Base-by-base conservation (phyloP, 805 yeast species). In the Yarrowia sp. region DNA sequence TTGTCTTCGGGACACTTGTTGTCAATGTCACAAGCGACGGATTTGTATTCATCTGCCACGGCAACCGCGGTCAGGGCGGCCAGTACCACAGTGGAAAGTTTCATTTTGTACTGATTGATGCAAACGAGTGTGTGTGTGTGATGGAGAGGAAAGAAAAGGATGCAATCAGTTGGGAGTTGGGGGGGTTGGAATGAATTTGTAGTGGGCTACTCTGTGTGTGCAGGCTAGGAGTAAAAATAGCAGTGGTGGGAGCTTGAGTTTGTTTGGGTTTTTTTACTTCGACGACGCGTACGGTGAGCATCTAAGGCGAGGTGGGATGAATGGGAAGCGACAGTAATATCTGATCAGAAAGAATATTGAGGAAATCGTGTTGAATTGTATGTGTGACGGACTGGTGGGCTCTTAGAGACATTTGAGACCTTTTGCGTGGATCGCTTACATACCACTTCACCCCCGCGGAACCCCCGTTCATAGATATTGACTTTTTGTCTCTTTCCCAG, bases 1-100 rank as follows among this genome's bases (percentile, higher is more conserved):
- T 73, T 69, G 51, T 79, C 81, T 72, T 87, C 84, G 1, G 98
- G 97, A 77, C 98, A 92, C 4, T 79, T 70, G 16, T 71, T 66
- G 11, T 84, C 78, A 10, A 81, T 75, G 67, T 81, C 82, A 77
- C 96, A 91, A 8, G 72, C 46, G n/a, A 70, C 62, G 49, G 71
- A 61, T 68, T 69, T 65, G 61, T 68, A 68, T 1, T 35, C 40
- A 59, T 66, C 72, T 67, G 51, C 66, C 66, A 63, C 72, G 68
- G 66, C 76, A 67, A 43, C 59, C 56, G 51, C 72, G 69, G 59
- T 24, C 16, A 56, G 19, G 17, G 67, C 28, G 35, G 69, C 64
- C 46, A 54, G 24, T 35, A 54, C 61, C 59, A 51, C 43, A 35
- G 46, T 35, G 16, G 61, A 54, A 24, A 54, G 21, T 54, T 38